Base-by-base conservation (phyloP, 2,329 filamentous ascomycete species). In the Calonectria fujianensis region DNA sequence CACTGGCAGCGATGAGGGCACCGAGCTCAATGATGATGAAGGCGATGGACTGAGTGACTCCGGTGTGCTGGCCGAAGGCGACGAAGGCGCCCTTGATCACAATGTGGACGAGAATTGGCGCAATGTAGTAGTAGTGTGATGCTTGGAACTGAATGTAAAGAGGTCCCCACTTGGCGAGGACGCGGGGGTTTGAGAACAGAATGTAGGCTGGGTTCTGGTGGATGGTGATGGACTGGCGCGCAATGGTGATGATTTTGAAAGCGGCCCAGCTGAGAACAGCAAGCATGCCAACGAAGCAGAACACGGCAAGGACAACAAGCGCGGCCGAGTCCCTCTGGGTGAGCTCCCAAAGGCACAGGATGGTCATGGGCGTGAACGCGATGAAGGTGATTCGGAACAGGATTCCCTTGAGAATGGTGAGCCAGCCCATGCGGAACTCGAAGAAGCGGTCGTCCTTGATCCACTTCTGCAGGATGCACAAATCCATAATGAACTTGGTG, bases 131-230 rank as follows among this genome's bases (percentile, higher is more conserved):
- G 90, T 98, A 98, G 45, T 95, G 95, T 1, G 96, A 96, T 37
- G 96, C 96, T 81, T 96, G 94, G 89, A 98, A 98, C 84, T 98
- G 96, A 35, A 98, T 95, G 83, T 98, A 98, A 76, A 98, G 91
- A 88, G 98, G 98, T 18, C 96, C 96, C 96, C 96, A 98, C 86
- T 98, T 97, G 91, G 98, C 98, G 76, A 98, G 90, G 68, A 94
- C 93, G 74, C 94, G 91, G 13, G 96, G 95, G 82, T 98, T 95
- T 2, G 96, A 98, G 87, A 97, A 98, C 71, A 98, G 92, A 80
- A 98, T 98, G 85, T 98, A 98, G 27, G 96, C 96, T 13, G 96
- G 96, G 87, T 98, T 98, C 86, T 95, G 96, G 89, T 98, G 95
- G 91, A 97, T 94, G 70, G 90, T 86, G 76, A 97, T 94, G 45